Percentiles rank a stretch among this genome's conserved stretches.
phyloP scores from a whole-genome alignment of 2,329 filamentous ascomycete genomes.

The Colletotrichum viniferum region DNA sequence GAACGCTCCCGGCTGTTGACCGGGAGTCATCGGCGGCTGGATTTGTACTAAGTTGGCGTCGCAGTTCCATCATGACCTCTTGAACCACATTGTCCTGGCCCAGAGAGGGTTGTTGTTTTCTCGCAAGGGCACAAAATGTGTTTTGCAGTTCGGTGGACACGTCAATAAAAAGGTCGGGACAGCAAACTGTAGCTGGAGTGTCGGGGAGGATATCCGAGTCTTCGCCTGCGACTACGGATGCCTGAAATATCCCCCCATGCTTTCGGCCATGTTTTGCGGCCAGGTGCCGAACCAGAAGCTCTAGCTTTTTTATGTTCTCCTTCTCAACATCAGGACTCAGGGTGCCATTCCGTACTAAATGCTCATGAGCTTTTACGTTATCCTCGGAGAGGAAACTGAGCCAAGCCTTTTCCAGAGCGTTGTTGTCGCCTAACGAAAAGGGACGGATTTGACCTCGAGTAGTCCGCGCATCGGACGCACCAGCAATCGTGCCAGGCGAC shows the following conservation, averaged over 20 bases:
- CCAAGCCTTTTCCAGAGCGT: constrained; percentile 81
- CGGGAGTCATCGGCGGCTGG: neutral
- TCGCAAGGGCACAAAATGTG: constrained; percentile 54
- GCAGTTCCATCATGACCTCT: constrained; percentile 43
- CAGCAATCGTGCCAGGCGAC: constrained; percentile 63
- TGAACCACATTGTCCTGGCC: constrained; percentile 49
- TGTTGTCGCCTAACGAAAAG: constrained; percentile 80
- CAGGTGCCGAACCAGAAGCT: constrained; percentile 45
- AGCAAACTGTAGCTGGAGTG: constrained; percentile 47
- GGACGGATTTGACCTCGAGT: constrained; percentile 71
- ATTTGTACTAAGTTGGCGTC: neutral
- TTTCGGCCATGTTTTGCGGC: constrained; percentile 51
- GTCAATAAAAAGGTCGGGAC: constrained; percentile 51
- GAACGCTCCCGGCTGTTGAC: neutral
- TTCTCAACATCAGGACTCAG: constrained; percentile 36
- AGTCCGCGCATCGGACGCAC: constrained; percentile 53
- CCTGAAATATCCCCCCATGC: constrained; percentile 43
- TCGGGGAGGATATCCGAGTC: constrained; percentile 33
- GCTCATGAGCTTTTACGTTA: constrained; percentile 52
- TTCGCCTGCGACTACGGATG: constrained; percentile 32
- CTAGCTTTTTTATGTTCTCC: constrained; percentile 39
- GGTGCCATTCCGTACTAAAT: constrained; percentile 35
- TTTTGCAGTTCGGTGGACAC: constrained; percentile 50
- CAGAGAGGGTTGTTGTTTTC: constrained; percentile 43
- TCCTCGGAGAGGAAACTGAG: constrained; percentile 57